A percentile compares a stretch with the other conserved stretches of the same genome.
These are phyloP conservation scores for Citrus mangshanensis DNA, from an alignment of 345 rosid genomes.

Conservation along the genomic window DNA sequence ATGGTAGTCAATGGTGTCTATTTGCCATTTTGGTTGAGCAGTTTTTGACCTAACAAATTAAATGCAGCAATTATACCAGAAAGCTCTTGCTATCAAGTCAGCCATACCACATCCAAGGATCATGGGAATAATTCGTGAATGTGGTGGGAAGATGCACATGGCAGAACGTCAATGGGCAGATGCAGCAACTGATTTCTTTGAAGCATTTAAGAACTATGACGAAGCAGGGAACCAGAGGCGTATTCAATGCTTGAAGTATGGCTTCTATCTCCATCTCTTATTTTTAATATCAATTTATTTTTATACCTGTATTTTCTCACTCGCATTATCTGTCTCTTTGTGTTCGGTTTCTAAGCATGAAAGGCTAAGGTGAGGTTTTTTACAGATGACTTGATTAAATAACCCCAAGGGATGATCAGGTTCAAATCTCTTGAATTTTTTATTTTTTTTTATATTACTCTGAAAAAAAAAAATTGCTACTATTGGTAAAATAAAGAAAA, in stretches of 20 bases:
- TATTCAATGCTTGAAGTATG: slow-evolving; percentile 94
- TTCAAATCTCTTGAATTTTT: neutral
- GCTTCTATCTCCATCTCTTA: slow-evolving; percentile 11
- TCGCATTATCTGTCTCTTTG: neutral
- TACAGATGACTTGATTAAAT: neutral
- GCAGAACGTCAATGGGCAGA: slow-evolving; percentile 99
- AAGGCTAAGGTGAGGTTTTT: neutral
- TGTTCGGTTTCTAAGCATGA: neutral
- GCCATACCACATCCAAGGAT: slow-evolving; percentile 99
- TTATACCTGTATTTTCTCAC: neutral
- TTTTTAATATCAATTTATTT: neutral
- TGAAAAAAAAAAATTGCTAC: neutral
- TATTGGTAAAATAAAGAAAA: neutral
- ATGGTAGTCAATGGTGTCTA: neutral
- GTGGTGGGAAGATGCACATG: slow-evolving; percentile 99
- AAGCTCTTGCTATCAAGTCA: slow-evolving; percentile 97
- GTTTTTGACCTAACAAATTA: slow-evolving; percentile 17
- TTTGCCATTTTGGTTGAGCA: slow-evolving; percentile 11
- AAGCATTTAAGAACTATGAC: slow-evolving; percentile 98
- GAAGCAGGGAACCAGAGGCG: slow-evolving; percentile 99
- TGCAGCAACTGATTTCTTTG: slow-evolving; percentile 99
- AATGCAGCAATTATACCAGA: slow-evolving; percentile 91
- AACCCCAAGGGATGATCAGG: neutral
- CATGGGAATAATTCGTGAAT: slow-evolving; percentile 98
- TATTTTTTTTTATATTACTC: neutral